Base-by-base conservation (phyloP, 441 rosid species). In the Gossypium schwendimanii region DNA sequence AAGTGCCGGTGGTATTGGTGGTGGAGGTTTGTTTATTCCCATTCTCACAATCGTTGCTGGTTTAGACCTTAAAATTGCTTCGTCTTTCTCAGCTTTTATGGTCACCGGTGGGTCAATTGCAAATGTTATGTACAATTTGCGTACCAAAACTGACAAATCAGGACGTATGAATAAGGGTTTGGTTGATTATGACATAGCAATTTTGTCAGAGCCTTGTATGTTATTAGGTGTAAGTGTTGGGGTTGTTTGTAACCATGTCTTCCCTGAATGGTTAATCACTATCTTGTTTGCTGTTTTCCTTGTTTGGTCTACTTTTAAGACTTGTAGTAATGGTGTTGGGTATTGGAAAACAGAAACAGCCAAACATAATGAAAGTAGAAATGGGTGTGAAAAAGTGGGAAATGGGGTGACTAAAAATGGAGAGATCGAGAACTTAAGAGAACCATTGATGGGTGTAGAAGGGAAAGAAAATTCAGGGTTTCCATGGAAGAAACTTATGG, bases 1-100 rank as follows among this genome's bases (percentile, higher is more conserved):
- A 0, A 92, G 97, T 70, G 98, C 97, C 1, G 98, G 98, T 15
- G 98, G 98, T n/a, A 88, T 92, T 17, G 97, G 98, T 0, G 98
- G 97, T 2, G 97, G 98, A 23, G 98, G 97, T 2, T 75, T 94
- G 23, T 94, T 80, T 74, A 87, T 94, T 41, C 97, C 98, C 0
- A 85, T 94, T 47, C 75, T 94, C 69, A 87, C 87, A 3, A 81
- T 94, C 26, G 77, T 88, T 6, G 90, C 91, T 52, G 89, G 94
- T 17, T 49, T 92, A 11, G 93, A 92, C 84, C 90, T 94, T 69
- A 92, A 85, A 82, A 82, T 89, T 11, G 97, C 98, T 10, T 84
- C 97, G 0, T 68, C 85, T 71, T 90, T 90, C 81, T 90, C 98
- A 49, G 93, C 97, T 76, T 90, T 94, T 75, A 92, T 92, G 98